Base-by-base conservation (phyloP, 1,284 basidiomycete genomes). In the Schizophyllum amplum region DNA sequence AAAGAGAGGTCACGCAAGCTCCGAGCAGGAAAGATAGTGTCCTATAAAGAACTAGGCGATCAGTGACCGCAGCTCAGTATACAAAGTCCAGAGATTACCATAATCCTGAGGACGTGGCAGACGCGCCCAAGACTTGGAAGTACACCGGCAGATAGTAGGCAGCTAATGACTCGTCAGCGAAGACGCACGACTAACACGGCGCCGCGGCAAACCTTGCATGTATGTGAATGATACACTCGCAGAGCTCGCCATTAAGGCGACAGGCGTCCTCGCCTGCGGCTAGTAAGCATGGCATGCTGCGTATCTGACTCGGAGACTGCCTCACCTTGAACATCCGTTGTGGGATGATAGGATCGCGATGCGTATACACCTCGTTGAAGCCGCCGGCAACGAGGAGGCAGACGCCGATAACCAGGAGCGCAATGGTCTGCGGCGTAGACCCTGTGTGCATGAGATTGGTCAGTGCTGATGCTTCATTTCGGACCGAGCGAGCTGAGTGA, bases 11-110 rank as follows among this genome's bases (percentile, higher is more conserved):
- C 7, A 83, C 3, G 0, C 89, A 72, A 51, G 75, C 70, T 1
- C 83, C 83, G 5, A 92, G 75, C 0, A 88, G 90, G 68, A 77
- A 93, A 0, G 92, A 80, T 6, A 94, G 71, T 83, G 91, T 87
- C 33, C 33, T 42, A 17, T 4, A 42, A 9, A 42, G 3, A 17
- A n/a, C n/a, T n/a, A n/a, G n/a, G n/a, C n/a, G n/a, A n/a, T n/a
- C n/a, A n/a, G n/a, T n/a, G n/a, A n/a, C n/a, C n/a, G n/a, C n/a
- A n/a, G n/a, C n/a, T n/a, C n/a, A n/a, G n/a, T n/a, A n/a, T n/a
- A n/a, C n/a, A n/a, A n/a, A n/a, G n/a, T n/a, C n/a, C n/a, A n/a
- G n/a, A n/a, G n/a, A n/a, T n/a, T 42, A 42, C 83, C 78, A 75
- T 9, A 93, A 79, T 59, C 92, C 91, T 21, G 90, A 81, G 61